These are phyloP conservation scores for Aspergillus baeticus DNA, from an alignment of 495 filamentous ascomycete species.

Conservation along the genomic window DNA sequence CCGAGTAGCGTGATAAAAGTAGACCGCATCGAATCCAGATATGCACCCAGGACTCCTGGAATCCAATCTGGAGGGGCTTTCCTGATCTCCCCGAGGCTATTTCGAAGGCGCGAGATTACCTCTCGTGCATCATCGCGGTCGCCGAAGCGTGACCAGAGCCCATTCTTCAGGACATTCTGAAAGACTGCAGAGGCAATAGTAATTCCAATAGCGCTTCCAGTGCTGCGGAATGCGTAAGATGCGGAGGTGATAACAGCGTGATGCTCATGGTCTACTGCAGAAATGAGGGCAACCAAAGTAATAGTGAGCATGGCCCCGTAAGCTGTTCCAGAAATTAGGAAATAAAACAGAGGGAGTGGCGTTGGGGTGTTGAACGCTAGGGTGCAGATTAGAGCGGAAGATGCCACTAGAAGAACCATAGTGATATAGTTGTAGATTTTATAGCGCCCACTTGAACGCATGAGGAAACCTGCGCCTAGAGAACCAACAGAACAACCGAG, in stretches of 20 bases:
- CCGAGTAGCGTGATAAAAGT: constrained; percentile 72
- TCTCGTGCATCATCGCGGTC: constrained; percentile 61
- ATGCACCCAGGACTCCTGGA: constrained; percentile 66
- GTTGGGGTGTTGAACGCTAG: constrained; percentile 56
- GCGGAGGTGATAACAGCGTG: constrained; percentile 86
- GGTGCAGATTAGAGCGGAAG: constrained; percentile 49
- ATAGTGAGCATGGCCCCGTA: constrained; percentile 80
- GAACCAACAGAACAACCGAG: constrained; percentile 71
- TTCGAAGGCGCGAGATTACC: constrained; percentile 66
- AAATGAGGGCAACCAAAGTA: constrained; percentile 75
- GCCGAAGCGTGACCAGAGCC: constrained; percentile 69
- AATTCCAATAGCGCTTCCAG: constrained; percentile 80
- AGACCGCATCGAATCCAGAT: constrained; percentile 72
- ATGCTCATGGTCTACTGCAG: constrained; percentile 75
- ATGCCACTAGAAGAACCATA: constrained; percentile 51
- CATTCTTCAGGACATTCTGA: constrained; percentile 61
- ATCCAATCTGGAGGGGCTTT: constrained; percentile 69
- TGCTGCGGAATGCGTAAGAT: constrained; percentile 78
- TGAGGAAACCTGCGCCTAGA: constrained; percentile 67
- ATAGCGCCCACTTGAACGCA: constrained; percentile 77
- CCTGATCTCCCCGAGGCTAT: constrained; percentile 71
- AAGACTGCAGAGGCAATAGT: constrained; percentile 76
- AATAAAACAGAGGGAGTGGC: constrained; percentile 65
- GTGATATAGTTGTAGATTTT: constrained; percentile 52
- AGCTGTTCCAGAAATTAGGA: constrained; percentile 65